Percentiles rank a stretch among this genome's conserved stretches.
Evolutionary conservation across 1,284 basidiomycete species (phyloP).

Genomic region (Cystobasidiaceae sp.): DNA sequence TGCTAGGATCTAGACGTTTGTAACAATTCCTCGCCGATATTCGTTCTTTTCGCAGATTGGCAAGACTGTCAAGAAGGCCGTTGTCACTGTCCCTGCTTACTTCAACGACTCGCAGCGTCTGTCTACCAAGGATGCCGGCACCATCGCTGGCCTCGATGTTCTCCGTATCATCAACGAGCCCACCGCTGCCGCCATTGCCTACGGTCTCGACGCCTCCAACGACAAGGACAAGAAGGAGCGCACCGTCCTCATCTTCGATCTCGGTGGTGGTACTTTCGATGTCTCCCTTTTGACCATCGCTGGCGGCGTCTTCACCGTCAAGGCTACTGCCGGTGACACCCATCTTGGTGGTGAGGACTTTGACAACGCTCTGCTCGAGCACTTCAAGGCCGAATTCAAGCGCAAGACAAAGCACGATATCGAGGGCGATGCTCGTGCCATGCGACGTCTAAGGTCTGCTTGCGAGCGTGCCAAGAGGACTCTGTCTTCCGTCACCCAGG

Average conservation of each 20-base stretch:
- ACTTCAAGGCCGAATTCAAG: conserved; percentile 68
- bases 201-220: conserved; percentile 56
- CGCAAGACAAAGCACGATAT: conserved; percentile 75
- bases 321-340: conserved; percentile 58
- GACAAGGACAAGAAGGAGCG: conserved; percentile 82
- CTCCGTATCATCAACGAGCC: conserved; percentile 66
- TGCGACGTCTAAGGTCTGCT: conserved; percentile 88
- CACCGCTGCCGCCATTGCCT: conserved; percentile 52
- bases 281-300: conserved; percentile 61
- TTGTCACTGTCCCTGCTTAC: conserved; percentile 65
- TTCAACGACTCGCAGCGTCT: conserved; percentile 65
- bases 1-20: neutral
- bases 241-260: conserved; percentile 99
- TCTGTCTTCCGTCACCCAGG: conserved; percentile 90
- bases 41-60: conserved; percentile 38
- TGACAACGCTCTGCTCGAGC: conserved; percentile 93
- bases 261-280: conserved; percentile 83
- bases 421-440: conserved; percentile 88
- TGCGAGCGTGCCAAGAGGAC: conserved; percentile 99
- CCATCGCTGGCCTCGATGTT: conserved; percentile 61
- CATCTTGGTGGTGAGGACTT: conserved; percentile 84
- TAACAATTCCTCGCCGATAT: neutral
- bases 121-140: conserved; percentile 60
- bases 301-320: conserved; percentile 61
- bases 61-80: conserved; percentile 61